Percentiles rank a stretch among this genome's conserved stretches.
These are phyloP conservation scores for Paramecium sonneborni DNA, from an alignment of 73 alveolate species.

Conservation along the genomic window DNA sequence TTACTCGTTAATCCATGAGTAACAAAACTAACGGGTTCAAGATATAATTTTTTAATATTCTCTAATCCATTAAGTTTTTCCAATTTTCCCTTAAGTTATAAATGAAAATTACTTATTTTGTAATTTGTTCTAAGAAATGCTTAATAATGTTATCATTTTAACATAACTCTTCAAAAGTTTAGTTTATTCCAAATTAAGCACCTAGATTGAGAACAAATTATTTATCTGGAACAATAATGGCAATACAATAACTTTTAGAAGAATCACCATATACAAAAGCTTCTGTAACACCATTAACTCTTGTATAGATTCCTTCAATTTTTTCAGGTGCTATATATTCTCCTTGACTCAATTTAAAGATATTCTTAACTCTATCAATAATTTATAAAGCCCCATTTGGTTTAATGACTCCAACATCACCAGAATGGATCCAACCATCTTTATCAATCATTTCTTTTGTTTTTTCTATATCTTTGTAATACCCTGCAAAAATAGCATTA, in stretches of 20 bases:
- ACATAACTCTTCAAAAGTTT: constrained; percentile 60
- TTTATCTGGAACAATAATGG: constrained; percentile 87
- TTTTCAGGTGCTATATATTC: constrained; percentile 96
- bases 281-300: constrained; percentile 79
- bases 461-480: constrained; percentile 86
- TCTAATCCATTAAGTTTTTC: constrained; percentile 82
- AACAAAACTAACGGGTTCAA: constrained; percentile 70
- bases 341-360: constrained; percentile 91
- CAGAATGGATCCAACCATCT: constrained; percentile 95
- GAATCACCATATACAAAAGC: constrained; percentile 94
- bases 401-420: constrained; percentile 86
- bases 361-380: constrained; percentile 89
- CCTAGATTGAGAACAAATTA: constrained; percentile 68
- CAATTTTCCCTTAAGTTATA: constrained; percentile 48
- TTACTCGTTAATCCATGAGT: constrained; percentile 81
- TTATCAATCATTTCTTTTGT: constrained; percentile 84
- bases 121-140: constrained; percentile 52
- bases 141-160: background rate
- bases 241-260: constrained; percentile 77
- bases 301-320: constrained; percentile 78
- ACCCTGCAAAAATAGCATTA: constrained; percentile 79
- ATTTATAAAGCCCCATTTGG: constrained; percentile 73
- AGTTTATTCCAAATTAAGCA: background rate
- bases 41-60: constrained; percentile 77
- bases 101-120: background rate